Conservation (phyloP, 257 asterid species). For the Primulina huaijiensis region DNA sequence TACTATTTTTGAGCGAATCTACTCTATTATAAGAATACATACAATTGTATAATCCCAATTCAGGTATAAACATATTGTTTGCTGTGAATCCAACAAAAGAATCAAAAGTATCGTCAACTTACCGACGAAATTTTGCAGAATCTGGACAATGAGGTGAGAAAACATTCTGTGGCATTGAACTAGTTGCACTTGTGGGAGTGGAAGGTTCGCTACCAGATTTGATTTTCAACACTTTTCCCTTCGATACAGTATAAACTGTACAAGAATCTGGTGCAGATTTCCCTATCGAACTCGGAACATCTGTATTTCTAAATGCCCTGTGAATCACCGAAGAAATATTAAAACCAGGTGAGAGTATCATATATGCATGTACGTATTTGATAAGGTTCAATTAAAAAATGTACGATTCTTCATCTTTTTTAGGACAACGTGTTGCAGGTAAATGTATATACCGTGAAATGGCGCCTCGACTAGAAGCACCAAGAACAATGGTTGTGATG, state of each 20-base stretch:
- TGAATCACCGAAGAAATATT: neutral
- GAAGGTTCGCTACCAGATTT: constrained; percentile 47
- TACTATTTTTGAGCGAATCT: neutral
- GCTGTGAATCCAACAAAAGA: neutral
- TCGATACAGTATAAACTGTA: constrained; percentile 56
- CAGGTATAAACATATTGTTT: neutral
- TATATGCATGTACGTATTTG: neutral
- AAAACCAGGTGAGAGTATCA: neutral
- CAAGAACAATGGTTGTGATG: constrained; percentile 56
- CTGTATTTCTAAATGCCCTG: constrained; percentile 71
- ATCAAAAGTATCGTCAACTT: constrained; percentile 22
- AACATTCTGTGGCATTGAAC: constrained; percentile 25
- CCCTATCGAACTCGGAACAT: constrained; percentile 48
- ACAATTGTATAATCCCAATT: too few species aligned
- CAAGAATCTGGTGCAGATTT: constrained; percentile 65
- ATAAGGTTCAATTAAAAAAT: neutral
- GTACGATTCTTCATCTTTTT: neutral
- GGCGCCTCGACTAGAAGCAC: constrained; percentile 64
- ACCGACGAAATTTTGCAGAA: constrained; percentile 32
- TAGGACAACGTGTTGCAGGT: neutral
- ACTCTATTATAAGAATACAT: neutral
- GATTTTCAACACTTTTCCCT: constrained; percentile 39
- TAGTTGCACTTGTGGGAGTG: constrained; percentile 31
- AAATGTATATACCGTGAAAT: constrained; percentile 45
- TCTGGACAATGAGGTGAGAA: constrained; percentile 23